These are phyloP conservation scores for Phalaenopsis equestris DNA, from an alignment of 106 monocot species.

Conservation along the genomic window DNA sequence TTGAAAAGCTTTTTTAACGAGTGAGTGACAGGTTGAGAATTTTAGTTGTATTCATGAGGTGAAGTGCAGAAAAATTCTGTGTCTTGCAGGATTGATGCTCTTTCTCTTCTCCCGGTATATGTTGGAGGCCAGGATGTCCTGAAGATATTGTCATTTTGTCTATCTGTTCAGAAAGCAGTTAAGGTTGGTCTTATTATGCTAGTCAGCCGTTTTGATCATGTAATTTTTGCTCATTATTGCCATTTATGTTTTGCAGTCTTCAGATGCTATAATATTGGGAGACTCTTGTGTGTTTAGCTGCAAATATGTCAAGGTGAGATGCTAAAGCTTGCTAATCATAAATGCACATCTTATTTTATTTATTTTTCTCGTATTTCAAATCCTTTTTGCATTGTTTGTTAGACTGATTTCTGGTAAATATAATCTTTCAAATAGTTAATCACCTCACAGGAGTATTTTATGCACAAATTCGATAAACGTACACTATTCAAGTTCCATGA, in stretches of 20 bases:
- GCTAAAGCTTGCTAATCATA: not conserved
- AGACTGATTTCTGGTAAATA: not conserved
- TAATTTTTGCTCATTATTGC: slow-evolving; percentile 8
- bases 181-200: slow-evolving; percentile 34
- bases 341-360: not conserved
- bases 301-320: slow-evolving; percentile 48
- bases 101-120: slow-evolving; percentile 73
- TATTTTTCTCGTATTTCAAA: not conserved
- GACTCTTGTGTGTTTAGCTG: slow-evolving; percentile 56
- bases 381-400: not conserved
- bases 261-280: slow-evolving; percentile 53
- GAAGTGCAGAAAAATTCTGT: not conserved
- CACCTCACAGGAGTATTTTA: not conserved
- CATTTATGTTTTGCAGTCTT: slow-evolving; percentile 36
- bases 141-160: slow-evolving; percentile 67
- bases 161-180: slow-evolving; percentile 63
- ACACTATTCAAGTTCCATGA: not conserved
- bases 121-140: slow-evolving; percentile 55
- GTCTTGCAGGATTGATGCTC: slow-evolving; percentile 69
- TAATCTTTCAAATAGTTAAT: not conserved
- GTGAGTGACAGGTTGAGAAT: not conserved
- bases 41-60: not conserved
- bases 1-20: not conserved
- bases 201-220: slow-evolving; percentile 9
- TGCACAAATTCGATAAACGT: not conserved